Conservation (phyloP, 331 rosid genomes). For the Telfairia occidentalis region DNA sequence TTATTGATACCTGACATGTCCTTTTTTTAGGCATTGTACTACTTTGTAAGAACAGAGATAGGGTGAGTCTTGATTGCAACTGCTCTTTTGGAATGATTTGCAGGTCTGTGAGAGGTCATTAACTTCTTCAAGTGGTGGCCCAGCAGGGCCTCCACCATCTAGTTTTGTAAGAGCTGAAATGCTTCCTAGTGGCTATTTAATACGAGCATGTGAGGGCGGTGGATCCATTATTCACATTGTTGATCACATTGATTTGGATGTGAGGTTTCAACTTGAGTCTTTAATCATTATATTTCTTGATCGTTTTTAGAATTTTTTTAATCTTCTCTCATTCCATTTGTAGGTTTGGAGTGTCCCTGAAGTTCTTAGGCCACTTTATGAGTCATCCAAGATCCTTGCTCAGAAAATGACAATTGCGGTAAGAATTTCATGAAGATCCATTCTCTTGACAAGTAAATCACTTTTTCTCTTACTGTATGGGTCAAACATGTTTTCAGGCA, state of each 20-base stretch:
- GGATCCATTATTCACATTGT: constrained; percentile 95
- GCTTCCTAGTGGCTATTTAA: constrained; percentile 91
- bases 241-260: constrained; percentile 93
- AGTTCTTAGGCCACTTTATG: constrained; percentile 82
- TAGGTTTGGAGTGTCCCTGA: constrained; percentile 96
- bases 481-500: constrained; percentile 30
- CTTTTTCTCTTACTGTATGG: background rate
- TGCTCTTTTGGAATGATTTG: constrained; percentile 6
- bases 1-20: background rate
- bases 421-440: background rate
- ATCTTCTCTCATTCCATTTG: background rate
- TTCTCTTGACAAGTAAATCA: background rate
- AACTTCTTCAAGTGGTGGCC: constrained; percentile 78
- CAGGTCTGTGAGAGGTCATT: constrained; percentile 95
- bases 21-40: background rate
- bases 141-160: constrained; percentile 58
- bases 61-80: background rate
- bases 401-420: constrained; percentile 73
- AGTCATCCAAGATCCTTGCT: constrained; percentile 79
- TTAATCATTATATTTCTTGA: background rate
- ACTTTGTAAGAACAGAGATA: background rate
- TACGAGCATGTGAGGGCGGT: constrained; percentile 95
- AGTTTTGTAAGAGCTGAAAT: constrained; percentile 78
- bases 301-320: background rate
- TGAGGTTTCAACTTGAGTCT: constrained; percentile 8